Evolutionary conservation across 2,329 filamentous ascomycete genomes (phyloP).

Genomic region (Nigrograna mackinnonii): DNA sequence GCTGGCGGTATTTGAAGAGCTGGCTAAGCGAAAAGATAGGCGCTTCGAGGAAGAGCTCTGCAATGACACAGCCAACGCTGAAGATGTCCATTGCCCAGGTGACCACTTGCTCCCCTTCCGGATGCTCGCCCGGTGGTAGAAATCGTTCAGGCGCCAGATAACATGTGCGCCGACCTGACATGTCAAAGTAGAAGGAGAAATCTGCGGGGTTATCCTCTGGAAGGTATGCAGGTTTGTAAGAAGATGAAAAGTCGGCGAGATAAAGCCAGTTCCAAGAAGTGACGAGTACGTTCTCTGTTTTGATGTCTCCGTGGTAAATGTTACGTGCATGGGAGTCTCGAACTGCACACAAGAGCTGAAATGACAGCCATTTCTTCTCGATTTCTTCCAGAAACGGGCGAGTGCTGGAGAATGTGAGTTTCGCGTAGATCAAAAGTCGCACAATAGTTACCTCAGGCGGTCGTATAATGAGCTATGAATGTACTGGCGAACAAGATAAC

Average conservation of each 20-base stretch:
- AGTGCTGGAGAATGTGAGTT: slow-evolving; percentile 62
- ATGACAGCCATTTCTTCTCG: slow-evolving; percentile 98
- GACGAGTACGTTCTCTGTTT: slow-evolving; percentile 94
- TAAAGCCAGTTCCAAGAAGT: slow-evolving; percentile 99
- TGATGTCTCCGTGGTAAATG: slow-evolving; percentile 97
- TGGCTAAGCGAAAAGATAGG: slow-evolving; percentile 98
- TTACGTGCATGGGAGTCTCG: slow-evolving; percentile 89
- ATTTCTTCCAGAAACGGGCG: slow-evolving; percentile 95
- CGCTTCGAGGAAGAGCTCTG: slow-evolving; percentile 90
- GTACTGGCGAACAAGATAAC: slow-evolving; percentile 91
- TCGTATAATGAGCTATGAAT: slow-evolving; percentile 97
- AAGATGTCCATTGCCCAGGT: slow-evolving; percentile 99
- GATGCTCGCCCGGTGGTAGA: slow-evolving; percentile 68
- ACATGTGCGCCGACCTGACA: slow-evolving; percentile 86
- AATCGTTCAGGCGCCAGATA: slow-evolving; percentile 96
- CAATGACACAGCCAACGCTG: slow-evolving; percentile 94
- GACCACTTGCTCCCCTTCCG: slow-evolving; percentile 64
- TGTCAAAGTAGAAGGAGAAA: slow-evolving; percentile 98
- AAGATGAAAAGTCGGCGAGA: slow-evolving; percentile 93
- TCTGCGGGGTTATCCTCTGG: slow-evolving; percentile 97
- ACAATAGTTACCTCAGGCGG: slow-evolving; percentile 64
- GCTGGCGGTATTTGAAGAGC: slow-evolving; percentile 89
- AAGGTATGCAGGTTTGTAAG: slow-evolving; percentile 90
- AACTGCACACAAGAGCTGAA: slow-evolving; percentile 89
- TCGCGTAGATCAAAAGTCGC: slow-evolving; percentile 23